Base-by-base conservation (phyloP, 352 stramenopile species). In the Plasmopara muralis region DNA sequence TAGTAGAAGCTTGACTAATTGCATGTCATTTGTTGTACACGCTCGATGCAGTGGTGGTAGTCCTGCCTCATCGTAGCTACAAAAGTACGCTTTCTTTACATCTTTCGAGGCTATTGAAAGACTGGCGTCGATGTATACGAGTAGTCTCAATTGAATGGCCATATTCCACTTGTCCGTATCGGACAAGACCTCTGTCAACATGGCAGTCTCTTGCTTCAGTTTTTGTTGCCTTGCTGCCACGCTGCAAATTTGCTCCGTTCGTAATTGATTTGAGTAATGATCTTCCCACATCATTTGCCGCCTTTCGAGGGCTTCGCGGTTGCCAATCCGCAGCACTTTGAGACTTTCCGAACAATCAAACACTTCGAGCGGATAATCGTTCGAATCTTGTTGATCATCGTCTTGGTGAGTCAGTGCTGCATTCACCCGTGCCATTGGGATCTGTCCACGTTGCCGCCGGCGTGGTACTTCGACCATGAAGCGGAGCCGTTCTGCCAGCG, bases 201-300 rank as follows among this genome's bases (percentile, higher is more conserved):
- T 76, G 39, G 63, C 47, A 0, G 61, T 84, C 43, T 87, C 61
- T 47, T 87, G 74, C 4, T 58, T 47, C 43, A 83, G 53, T 47
- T 77, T 77, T 51, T 77, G 80, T 40, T 60, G 48, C 29, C 65
- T 73, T 6, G 60, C 48, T 2, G 50, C 52, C 0, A 54, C 44
- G 13, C 18, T 29, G 6, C 62, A 62, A 29, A 51, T 43, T 4
- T 57, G 30, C 10, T 81, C 59, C 16, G 53, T 53, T 1, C 66
- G 62, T 12, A 70, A 47, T 35, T 62, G 63, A 0, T 51, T 55
- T 0, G 68, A 59, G 31, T 70, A 35, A 12, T 85, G 72, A 37
- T 87, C 77, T 48, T 85, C 74, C 77, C 77, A 85, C 31, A 72
- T 64, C 77, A 85, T 87, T 15, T 81, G 67, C 2, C 74, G 77